Percentiles rank a stretch among this genome's conserved stretches.
Evolutionary conservation across 768 basidiomycete genomes (phyloP).

Genomic region (Tylopilus balloui): DNA sequence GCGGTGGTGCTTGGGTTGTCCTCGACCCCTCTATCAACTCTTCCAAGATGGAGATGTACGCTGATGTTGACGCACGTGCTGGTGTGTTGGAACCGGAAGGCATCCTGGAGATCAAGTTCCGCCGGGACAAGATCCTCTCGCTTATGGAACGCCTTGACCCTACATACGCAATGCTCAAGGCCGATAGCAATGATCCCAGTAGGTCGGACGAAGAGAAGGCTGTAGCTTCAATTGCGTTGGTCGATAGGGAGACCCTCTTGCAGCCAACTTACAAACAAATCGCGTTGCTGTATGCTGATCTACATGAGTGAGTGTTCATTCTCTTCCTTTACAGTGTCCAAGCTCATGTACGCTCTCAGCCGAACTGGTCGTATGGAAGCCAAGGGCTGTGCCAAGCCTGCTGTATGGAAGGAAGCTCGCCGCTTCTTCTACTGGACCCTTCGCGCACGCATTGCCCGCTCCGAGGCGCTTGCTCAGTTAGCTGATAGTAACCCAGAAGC

Average conservation of each 20-base stretch:
- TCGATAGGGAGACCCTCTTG: slow-evolving; percentile 72
- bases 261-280: slow-evolving; percentile 92
- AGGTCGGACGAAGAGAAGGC: slow-evolving; percentile 74
- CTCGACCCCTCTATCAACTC: slow-evolving; percentile 97
- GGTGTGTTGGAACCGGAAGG: slow-evolving; percentile 98
- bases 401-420: slow-evolving; percentile 84
- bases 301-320: slow-evolving; percentile 74
- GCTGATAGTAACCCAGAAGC: slow-evolving; percentile 70
- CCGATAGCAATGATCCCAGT: slow-evolving; percentile 67
- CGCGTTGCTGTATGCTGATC: slow-evolving; percentile 90
- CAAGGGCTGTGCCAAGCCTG: slow-evolving; percentile 86
- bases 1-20: slow-evolving; percentile 99
- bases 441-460: slow-evolving; percentile 74
- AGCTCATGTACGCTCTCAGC: slow-evolving; percentile 39
- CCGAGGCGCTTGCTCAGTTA: slow-evolving; percentile 57
- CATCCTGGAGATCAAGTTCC: slow-evolving; percentile 96
- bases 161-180: slow-evolving; percentile 76
- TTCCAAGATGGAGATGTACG: slow-evolving; percentile 99
- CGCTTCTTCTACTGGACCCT: slow-evolving; percentile 93
- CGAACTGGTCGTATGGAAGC: slow-evolving; percentile 96
- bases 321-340: not conserved
- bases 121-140: slow-evolving; percentile 83
- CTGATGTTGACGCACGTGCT: slow-evolving; percentile 91
- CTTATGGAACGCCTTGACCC: slow-evolving; percentile 94
- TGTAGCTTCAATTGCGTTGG: slow-evolving; percentile 60